phyloP scores from a whole-genome alignment of 108 stramenopile species.

The Pseudonitzschia pungens region DNA sequence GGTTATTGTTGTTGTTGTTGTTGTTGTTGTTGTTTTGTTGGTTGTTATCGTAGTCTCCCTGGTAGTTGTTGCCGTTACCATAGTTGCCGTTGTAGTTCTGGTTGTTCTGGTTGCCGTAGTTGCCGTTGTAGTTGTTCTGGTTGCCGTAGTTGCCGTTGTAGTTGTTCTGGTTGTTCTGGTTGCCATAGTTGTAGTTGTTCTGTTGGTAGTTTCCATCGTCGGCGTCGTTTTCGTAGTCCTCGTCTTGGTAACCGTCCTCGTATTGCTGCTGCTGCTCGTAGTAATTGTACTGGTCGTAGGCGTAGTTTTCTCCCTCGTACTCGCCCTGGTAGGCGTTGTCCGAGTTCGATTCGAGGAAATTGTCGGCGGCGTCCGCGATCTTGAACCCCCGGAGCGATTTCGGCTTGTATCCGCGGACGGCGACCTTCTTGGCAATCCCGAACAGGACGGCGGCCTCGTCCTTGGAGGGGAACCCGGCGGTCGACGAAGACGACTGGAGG shows the following conservation, averaged over 20 bases:
- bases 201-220: neutral
- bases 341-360: neutral
- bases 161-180: neutral
- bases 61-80: neutral
- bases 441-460: slow-evolving; percentile 41
- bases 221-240: neutral
- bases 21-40: neutral
- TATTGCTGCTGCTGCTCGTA: too few species aligned
- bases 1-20: neutral
- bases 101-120: neutral
- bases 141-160: neutral
- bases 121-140: neutral
- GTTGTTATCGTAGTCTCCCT: neutral
- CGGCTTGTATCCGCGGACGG: slow-evolving; percentile 31
- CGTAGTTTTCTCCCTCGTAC: neutral
- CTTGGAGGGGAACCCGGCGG: slow-evolving; percentile 29
- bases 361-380: neutral
- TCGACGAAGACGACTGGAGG: slow-evolving; percentile 15
- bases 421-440: slow-evolving; percentile 45
- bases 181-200: neutral
- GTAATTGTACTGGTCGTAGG: slow-evolving; percentile 1
- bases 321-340: neutral
- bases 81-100: neutral
- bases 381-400: slow-evolving; percentile 7
- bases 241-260: too few species aligned